Conservation (phyloP, 352 stramenopile species). For the Pythium chondricola region DNA sequence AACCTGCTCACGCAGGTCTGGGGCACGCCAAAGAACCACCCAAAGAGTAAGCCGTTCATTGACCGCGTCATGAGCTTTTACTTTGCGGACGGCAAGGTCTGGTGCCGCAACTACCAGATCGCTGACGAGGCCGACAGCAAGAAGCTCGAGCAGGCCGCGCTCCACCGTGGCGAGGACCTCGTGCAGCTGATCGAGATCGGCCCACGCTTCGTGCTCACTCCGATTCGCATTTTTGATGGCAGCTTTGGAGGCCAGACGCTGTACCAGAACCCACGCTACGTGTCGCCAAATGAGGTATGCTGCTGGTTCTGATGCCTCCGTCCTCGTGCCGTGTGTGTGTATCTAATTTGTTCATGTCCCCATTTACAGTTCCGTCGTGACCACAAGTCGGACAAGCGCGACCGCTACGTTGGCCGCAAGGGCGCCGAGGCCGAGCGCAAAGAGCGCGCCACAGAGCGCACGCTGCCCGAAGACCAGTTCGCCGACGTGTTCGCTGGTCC, state of each 20-base stretch:
- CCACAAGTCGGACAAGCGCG: conserved; percentile 91
- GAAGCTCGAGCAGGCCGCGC: conserved; percentile 82
- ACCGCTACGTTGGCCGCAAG: conserved; percentile 91
- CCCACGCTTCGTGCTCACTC: conserved; percentile 97
- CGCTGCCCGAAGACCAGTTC: conserved; percentile 78
- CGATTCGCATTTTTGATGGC: conserved; percentile 98
- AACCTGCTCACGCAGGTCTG: conserved; percentile 93
- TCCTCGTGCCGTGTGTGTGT: neutral
- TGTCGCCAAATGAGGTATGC: conserved; percentile 93
- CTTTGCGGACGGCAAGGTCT: conserved; percentile 93
- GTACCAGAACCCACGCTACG: conserved; percentile 97
- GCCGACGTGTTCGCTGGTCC: conserved; percentile 74
- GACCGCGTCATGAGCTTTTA: conserved; percentile 98
- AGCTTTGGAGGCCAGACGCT: conserved; percentile 98
- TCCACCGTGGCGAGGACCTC: conserved; percentile 82
- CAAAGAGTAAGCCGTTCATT: conserved; percentile 99
- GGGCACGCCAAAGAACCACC: conserved; percentile 97
- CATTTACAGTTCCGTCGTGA: conserved; percentile 45
- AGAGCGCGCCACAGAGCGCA: conserved; percentile 56
- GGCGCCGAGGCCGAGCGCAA: conserved; percentile 74
- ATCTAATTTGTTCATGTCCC: neutral
- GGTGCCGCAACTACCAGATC: conserved; percentile 98
- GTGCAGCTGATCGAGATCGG: conserved; percentile 99
- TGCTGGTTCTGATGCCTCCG: neutral
- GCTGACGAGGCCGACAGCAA: conserved; percentile 87